Conservation (phyloP, 2,329 filamentous ascomycete genomes). For the Meredithiella fracta region DNA sequence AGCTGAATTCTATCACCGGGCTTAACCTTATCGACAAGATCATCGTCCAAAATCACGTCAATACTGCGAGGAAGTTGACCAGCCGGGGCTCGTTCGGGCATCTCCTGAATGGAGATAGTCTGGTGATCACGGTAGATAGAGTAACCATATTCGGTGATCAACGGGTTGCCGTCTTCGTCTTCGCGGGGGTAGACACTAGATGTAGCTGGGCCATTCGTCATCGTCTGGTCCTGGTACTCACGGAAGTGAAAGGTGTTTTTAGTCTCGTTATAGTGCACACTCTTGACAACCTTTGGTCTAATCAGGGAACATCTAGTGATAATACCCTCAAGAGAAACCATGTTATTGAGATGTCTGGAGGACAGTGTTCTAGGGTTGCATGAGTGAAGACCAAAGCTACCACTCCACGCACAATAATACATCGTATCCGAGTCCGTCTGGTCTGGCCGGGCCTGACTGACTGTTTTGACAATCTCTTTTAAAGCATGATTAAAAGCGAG, state of each 20-base stretch:
- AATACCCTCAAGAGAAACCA: constrained; percentile 95
- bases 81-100: constrained; percentile 91
- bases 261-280: constrained; percentile 85
- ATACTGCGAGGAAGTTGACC: constrained; percentile 90
- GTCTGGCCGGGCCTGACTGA: constrained; percentile 57
- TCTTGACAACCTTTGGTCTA: constrained; percentile 92
- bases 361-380: constrained; percentile 90
- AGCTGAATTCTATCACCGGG: constrained; percentile 91
- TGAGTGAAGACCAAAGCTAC: constrained; percentile 85
- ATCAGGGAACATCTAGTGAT: constrained; percentile 93
- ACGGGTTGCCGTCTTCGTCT: constrained; percentile 79
- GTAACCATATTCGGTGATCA: constrained; percentile 91
- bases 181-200: constrained; percentile 88
- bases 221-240: constrained; percentile 91
- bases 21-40: constrained; percentile 86
- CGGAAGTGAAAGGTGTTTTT: constrained; percentile 76
- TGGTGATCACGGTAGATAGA: constrained; percentile 94
- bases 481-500: constrained; percentile 81
- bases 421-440: constrained; percentile 63
- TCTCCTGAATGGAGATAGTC: constrained; percentile 95
- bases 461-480: constrained; percentile 69
- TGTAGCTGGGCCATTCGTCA: constrained; percentile 80
- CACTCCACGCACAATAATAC: constrained; percentile 95
- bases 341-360: constrained; percentile 78
- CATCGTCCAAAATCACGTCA: constrained; percentile 91